Conservation (phyloP, 1,284 basidiomycete species). For the Caloboletus firmus region DNA sequence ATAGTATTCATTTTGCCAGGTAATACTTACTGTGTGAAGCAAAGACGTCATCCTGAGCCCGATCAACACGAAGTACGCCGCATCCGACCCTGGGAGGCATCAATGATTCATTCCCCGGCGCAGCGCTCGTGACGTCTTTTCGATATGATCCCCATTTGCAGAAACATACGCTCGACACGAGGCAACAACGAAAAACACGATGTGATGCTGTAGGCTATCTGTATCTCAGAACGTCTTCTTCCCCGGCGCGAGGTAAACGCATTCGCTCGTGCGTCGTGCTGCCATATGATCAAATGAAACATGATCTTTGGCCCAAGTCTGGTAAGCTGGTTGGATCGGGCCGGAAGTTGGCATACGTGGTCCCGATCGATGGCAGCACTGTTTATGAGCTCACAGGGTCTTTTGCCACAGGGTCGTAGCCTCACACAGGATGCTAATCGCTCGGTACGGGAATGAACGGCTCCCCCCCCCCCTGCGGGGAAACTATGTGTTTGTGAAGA, state of each 20-base stretch:
- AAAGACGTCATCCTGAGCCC: constrained; percentile 10
- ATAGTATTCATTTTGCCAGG: background rate
- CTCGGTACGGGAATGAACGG: constrained; percentile 21
- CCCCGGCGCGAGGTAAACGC: background rate
- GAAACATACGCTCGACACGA: constrained; percentile 17
- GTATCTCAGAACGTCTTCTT: background rate
- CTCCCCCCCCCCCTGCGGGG: constrained; percentile 14
- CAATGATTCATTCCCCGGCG: constrained; percentile 5
- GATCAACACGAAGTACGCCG: constrained; percentile 5
- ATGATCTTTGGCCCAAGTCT: background rate
- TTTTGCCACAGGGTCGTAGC: constrained; percentile 15
- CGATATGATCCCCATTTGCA: background rate
- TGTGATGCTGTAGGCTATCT: constrained; percentile 12
- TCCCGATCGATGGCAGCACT: constrained; percentile 10
- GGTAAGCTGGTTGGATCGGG: constrained; percentile 8
- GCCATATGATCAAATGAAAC: constrained; percentile 11
- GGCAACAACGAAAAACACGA: constrained; percentile 6
- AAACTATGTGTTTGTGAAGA: constrained; percentile 1
- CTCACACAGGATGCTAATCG: constrained; percentile 6
- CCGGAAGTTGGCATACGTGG: background rate
- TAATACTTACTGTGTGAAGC: background rate
- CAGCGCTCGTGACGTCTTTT: constrained; percentile 12
- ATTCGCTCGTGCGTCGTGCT: constrained; percentile 1
- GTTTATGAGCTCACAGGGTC: constrained; percentile 13
- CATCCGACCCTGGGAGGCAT: constrained; percentile 3